A percentile compares a stretch with the other conserved stretches of the same genome.
phyloP scores from a whole-genome alignment of 768 basidiomycete genomes.

The Boletales sp. region DNA sequence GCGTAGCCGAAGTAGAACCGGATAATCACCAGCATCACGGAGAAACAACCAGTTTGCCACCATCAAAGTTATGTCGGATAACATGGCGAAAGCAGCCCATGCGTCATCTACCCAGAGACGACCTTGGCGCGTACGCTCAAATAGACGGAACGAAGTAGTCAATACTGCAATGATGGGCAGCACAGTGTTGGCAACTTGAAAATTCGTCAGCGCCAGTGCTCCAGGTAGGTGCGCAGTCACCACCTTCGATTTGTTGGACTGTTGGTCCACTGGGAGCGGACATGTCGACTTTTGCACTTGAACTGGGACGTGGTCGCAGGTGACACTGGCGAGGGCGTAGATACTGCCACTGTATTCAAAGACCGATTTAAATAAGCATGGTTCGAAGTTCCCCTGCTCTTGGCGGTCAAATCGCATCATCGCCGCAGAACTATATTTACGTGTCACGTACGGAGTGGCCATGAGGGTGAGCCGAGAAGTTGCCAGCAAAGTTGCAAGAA shows the following conservation, averaged over 20 bases:
- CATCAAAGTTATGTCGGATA: neutral
- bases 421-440: too few species aligned
- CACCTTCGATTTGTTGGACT: conserved; percentile 4
- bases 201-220: neutral
- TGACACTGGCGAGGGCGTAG: too few species aligned
- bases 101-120: conserved; percentile 7
- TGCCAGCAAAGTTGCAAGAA: too few species aligned
- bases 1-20: neutral
- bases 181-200: neutral
- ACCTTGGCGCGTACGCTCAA: conserved; percentile 1
- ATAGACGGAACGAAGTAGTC: conserved; percentile 2
- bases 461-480: too few species aligned
- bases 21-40: neutral
- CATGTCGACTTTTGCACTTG: neutral
- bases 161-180: conserved; percentile 1
- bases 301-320: too few species aligned
- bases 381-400: too few species aligned
- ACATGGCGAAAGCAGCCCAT: conserved; percentile 1
- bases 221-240: too few species aligned
- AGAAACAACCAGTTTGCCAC: conserved; percentile 2
- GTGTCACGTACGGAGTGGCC: too few species aligned
- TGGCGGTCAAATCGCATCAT: too few species aligned
- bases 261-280: neutral
- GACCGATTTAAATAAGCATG: too few species aligned
- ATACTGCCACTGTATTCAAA: too few species aligned